Conservation (phyloP, 2,329 filamentous ascomycete genomes). For the Sphaerulina populicola region DNA sequence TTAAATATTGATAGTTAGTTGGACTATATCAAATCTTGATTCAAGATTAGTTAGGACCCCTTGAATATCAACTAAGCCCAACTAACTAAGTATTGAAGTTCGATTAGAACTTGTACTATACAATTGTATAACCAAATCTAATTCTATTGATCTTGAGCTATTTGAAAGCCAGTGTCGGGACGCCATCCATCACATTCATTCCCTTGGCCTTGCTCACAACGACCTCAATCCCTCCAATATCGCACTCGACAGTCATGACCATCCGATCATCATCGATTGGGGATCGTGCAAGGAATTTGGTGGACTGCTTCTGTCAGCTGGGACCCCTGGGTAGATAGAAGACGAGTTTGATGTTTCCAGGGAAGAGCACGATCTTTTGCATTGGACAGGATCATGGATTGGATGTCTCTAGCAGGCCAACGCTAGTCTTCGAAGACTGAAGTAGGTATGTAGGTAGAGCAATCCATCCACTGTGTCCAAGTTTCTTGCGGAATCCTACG, state of each 20-base stretch:
- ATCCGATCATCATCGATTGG: slow-evolving; percentile 30
- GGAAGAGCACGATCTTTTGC: slow-evolving; percentile 13
- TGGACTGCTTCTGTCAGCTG: slow-evolving; percentile 20
- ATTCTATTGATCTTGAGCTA: slow-evolving; percentile 15
- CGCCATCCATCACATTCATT: slow-evolving; percentile 29
- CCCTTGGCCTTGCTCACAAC: slow-evolving; percentile 31
- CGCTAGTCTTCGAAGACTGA: too few relatives aligned
- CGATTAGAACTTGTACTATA: too few relatives aligned
- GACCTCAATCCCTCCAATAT: slow-evolving; percentile 33
- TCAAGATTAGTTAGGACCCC: too few relatives aligned
- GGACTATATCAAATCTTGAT: too few relatives aligned
- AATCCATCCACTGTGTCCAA: too few relatives aligned
- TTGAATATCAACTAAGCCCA: too few relatives aligned
- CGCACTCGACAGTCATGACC: slow-evolving; percentile 26
- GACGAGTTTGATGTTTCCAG: slow-evolving; percentile 22
- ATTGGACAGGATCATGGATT: slow-evolving; percentile 27
- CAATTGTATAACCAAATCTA: too few relatives aligned
- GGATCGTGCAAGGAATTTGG: slow-evolving; percentile 29
- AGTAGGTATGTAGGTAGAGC: too few relatives aligned
- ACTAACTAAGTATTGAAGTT: too few relatives aligned
- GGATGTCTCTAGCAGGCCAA: too few relatives aligned
- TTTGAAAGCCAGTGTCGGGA: slow-evolving; percentile 20
- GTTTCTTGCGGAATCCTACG: too few relatives aligned
- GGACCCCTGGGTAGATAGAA: slow-evolving; percentile 26
- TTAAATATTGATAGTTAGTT: too few relatives aligned